Conservation (phyloP, 148 eudicot genomes). For the Heliosperma pusillum region DNA sequence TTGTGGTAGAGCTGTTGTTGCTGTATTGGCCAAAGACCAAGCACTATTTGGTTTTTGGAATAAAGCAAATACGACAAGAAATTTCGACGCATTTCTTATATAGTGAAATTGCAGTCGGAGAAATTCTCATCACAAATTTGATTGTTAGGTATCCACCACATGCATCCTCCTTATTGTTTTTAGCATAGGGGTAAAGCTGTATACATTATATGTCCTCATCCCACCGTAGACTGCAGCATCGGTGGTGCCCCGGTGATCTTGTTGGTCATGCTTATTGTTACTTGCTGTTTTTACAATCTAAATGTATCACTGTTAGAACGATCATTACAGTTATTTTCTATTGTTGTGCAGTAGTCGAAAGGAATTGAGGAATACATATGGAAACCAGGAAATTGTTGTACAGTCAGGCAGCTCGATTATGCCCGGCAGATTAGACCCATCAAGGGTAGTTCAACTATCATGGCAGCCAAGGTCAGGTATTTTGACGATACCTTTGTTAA, state of each 20-base stretch:
- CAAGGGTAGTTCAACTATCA: constrained; percentile 62
- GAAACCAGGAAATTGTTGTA: constrained; percentile 26
- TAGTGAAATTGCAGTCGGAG: neutral
- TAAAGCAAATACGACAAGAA: too few relatives aligned
- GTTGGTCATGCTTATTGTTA: neutral
- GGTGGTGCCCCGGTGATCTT: neutral
- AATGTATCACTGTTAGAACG: constrained; percentile 10
- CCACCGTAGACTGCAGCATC: too few relatives aligned
- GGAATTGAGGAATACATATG: constrained; percentile 51
- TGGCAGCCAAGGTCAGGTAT: constrained; percentile 98
- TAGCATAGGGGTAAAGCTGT: too few relatives aligned
- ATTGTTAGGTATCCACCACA: neutral
- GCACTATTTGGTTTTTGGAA: too few relatives aligned
- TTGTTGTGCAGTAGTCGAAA: constrained; percentile 45
- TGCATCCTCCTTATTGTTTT: too few relatives aligned
- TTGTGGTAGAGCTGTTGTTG: neutral
- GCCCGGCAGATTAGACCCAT: constrained; percentile 52
- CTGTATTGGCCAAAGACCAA: too few relatives aligned
- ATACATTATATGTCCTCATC: too few relatives aligned
- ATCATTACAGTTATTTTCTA: neutral
- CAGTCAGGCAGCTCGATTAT: constrained; percentile 28
- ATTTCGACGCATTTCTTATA: neutral
- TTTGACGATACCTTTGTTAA: constrained; percentile 23
- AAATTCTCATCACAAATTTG: neutral
- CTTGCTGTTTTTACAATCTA: neutral